A percentile compares a stretch with the other conserved stretches of the same genome.
Evolutionary conservation across 306 rosid species (phyloP).

Genomic region (Casuarina glauca): DNA sequence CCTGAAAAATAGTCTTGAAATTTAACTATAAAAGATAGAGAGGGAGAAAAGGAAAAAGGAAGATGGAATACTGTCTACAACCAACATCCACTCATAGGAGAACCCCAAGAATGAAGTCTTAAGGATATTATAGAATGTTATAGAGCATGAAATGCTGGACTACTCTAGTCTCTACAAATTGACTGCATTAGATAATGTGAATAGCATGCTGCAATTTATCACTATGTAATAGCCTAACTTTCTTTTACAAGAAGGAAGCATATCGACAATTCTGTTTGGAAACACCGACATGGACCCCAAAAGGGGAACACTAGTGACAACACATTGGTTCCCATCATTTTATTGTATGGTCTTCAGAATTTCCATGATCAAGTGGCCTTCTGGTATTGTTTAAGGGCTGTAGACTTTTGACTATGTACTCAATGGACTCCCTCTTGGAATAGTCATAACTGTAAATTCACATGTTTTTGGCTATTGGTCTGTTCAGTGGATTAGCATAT

Average conservation of each 20-base stretch:
- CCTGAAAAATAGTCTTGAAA: background rate
- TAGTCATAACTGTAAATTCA: background rate
- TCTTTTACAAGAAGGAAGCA: slow-evolving; percentile 1
- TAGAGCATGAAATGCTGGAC: background rate
- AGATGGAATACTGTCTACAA: background rate
- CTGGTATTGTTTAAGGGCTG: background rate
- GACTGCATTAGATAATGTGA: background rate
- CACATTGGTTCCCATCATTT: background rate
- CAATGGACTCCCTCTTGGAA: background rate
- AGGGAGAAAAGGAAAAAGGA: background rate
- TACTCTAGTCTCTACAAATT: background rate
- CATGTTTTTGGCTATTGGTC: background rate
- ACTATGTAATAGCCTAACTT: background rate
- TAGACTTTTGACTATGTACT: too few relatives aligned
- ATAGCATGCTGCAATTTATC: background rate
- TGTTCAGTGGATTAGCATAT: background rate
- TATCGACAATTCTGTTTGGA: background rate
- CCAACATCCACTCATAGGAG: background rate
- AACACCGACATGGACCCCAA: background rate
- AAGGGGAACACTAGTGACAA: background rate
- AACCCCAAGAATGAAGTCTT: background rate
- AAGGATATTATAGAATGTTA: background rate
- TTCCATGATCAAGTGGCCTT: background rate
- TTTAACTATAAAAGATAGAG: background rate
- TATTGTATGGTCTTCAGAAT: background rate